phyloP scores from a whole-genome alignment of 2,329 filamentous ascomycete species.

The Ceratocystis huliohia region DNA sequence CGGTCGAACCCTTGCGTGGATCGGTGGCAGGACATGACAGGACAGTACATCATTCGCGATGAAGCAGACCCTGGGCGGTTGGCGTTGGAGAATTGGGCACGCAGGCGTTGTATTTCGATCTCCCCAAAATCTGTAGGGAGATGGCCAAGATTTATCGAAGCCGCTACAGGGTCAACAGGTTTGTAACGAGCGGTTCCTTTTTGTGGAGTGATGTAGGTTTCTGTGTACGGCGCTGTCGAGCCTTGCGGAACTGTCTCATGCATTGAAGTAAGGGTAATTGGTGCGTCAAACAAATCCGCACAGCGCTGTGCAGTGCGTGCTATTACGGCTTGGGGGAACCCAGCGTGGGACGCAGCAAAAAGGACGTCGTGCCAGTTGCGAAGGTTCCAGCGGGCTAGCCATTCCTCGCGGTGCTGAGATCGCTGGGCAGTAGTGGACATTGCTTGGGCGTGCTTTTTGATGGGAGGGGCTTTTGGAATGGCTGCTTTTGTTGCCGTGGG shows the following conservation, averaged over 20 bases:
- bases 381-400: slow-evolving; percentile 32
- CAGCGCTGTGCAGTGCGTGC: slow-evolving; percentile 62
- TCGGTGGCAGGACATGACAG: slow-evolving; percentile 30
- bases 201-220: slow-evolving; percentile 6
- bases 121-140: slow-evolving; percentile 21
- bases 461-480: background rate
- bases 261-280: slow-evolving; percentile 53
- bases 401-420: slow-evolving; percentile 22
- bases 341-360: slow-evolving; percentile 61
- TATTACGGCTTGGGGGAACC: slow-evolving; percentile 53
- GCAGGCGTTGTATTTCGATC: background rate
- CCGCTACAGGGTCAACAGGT: slow-evolving; percentile 24
- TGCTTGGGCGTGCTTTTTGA: background rate
- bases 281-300: slow-evolving; percentile 58
- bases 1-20: slow-evolving; percentile 30
- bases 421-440: background rate
- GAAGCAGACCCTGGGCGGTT: slow-evolving; percentile 14
- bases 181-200: background rate
- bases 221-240: background rate
- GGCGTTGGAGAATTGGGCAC: background rate
- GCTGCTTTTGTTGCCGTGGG: background rate
- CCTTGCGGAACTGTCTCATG: slow-evolving; percentile 24
- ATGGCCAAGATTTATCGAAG: slow-evolving; percentile 22
- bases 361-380: slow-evolving; percentile 81
- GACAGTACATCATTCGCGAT: slow-evolving; percentile 28